Conservation (phyloP, 805 yeast genomes). For the Candida krabiensis region DNA sequence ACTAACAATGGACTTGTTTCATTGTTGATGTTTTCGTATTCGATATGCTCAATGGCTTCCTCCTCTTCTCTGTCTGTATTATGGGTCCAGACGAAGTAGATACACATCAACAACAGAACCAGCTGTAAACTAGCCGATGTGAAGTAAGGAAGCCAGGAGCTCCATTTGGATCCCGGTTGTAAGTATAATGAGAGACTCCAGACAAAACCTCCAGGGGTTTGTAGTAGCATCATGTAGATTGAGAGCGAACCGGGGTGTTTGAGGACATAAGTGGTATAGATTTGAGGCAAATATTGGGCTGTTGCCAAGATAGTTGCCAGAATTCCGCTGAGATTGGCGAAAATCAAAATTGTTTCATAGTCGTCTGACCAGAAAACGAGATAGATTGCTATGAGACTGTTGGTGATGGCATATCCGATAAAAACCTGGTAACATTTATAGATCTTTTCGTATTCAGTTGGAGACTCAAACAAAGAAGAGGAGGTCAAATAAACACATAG, state of each 20-base stretch:
- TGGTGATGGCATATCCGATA: slow-evolving; percentile 35
- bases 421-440: slow-evolving; percentile 42
- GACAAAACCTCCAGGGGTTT: slow-evolving; percentile 85
- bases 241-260: slow-evolving; percentile 82
- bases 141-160: slow-evolving; percentile 80
- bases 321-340: slow-evolving; percentile 65
- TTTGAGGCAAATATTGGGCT: slow-evolving; percentile 78
- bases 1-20: slow-evolving; percentile 13
- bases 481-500: slow-evolving; percentile 51
- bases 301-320: slow-evolving; percentile 62
- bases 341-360: slow-evolving; percentile 25
- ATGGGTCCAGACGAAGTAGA: slow-evolving; percentile 41
- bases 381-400: slow-evolving; percentile 36
- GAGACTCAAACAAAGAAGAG: slow-evolving; percentile 46
- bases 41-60: slow-evolving; percentile 19
- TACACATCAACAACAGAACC: slow-evolving; percentile 57
- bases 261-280: slow-evolving; percentile 63
- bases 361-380: slow-evolving; percentile 23
- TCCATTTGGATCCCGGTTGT: slow-evolving; percentile 80
- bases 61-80: slow-evolving; percentile 22
- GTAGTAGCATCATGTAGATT: slow-evolving; percentile 77
- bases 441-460: slow-evolving; percentile 43
- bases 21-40: slow-evolving; percentile 13
- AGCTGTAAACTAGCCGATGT: slow-evolving; percentile 72
- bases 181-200: slow-evolving; percentile 73